Evolutionary conservation across 306 rosid species (phyloP).

Genomic region (Prosopis cineraria): DNA sequence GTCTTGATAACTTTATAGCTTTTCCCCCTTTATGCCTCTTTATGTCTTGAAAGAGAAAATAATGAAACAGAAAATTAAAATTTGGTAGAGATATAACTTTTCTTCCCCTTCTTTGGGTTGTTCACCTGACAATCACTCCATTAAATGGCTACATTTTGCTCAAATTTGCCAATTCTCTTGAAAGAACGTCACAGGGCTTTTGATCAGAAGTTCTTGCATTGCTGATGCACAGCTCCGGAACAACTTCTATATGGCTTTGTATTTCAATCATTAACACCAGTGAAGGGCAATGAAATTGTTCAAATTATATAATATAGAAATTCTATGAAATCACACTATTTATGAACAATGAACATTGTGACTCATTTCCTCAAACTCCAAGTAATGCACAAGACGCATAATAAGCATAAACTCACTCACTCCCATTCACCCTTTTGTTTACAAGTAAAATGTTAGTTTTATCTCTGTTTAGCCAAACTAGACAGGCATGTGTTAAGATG

Average conservation of each 20-base stretch:
- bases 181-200: neutral
- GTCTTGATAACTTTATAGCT: neutral
- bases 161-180: neutral
- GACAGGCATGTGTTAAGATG: neutral
- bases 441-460: neutral
- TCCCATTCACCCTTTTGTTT: neutral
- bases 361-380: neutral
- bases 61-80: neutral
- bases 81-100: neutral
- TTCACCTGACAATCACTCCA: neutral
- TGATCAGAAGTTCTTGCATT: neutral
- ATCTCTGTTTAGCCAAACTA: neutral
- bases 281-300: neutral
- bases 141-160: neutral
- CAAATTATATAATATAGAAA: neutral
- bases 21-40: neutral
- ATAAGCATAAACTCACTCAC: neutral
- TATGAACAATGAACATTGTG: neutral
- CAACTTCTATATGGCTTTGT: neutral
- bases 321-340: neutral
- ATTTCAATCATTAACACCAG: neutral
- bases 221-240: neutral
- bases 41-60: neutral
- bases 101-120: neutral
- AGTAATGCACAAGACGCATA: neutral